These are phyloP conservation scores for Paramecium biaurelia DNA, from an alignment of 73 alveolate genomes.

Conservation along the genomic window DNA sequence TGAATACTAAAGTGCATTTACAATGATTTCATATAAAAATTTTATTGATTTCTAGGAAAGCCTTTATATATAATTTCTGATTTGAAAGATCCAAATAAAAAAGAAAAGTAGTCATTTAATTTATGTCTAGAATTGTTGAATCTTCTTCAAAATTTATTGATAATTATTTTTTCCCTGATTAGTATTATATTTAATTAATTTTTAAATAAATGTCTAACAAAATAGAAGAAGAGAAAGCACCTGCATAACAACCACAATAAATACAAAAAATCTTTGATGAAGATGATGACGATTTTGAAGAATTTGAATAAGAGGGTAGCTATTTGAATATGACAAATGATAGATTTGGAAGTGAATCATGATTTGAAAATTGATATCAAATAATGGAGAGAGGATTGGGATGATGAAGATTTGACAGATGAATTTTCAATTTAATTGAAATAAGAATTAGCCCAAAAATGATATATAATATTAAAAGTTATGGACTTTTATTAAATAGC, in stretches of 20 bases:
- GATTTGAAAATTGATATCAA: conserved; percentile 63
- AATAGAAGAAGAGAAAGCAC: conserved; percentile 23
- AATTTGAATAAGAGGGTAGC: conserved; percentile 63
- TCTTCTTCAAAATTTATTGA: neutral
- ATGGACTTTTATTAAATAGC: conserved; percentile 10
- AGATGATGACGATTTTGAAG: conserved; percentile 68
- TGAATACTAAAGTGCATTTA: neutral
- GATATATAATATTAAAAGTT: neutral
- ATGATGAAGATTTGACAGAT: conserved; percentile 65
- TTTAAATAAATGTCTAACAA: conserved; percentile 2
- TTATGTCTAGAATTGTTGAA: neutral
- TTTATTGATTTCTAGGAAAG: neutral
- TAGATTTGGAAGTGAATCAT: conserved; percentile 53
- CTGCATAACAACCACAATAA: neutral
- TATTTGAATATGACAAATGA: neutral
- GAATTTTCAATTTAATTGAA: conserved; percentile 56
- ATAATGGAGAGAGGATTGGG: conserved; percentile 69
- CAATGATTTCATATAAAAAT: neutral
- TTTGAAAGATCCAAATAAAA: no score
- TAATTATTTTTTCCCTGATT: neutral
- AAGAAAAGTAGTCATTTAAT: neutral
- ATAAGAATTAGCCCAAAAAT: conserved; percentile 50
- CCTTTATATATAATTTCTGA: no score
- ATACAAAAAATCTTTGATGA: conserved; percentile 54
- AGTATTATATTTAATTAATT: neutral